phyloP scores from a whole-genome alignment of 1,139 yeast species.

The Kodamaea arcana region DNA sequence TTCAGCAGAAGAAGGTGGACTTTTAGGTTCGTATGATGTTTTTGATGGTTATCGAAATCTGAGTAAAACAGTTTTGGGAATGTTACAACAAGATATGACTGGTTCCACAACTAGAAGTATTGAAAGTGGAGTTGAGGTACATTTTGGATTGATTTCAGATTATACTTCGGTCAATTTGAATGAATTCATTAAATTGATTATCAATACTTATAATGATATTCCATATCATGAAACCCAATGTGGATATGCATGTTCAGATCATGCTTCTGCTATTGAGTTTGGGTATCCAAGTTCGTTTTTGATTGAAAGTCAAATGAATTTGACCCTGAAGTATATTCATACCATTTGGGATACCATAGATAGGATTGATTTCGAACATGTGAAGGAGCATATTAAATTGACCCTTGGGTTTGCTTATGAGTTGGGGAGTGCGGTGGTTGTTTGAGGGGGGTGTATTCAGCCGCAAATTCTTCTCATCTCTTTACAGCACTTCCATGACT shows the following conservation, averaged over 20 bases:
- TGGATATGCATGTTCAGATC: constrained; percentile 94
- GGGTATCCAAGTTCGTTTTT: constrained; percentile 85
- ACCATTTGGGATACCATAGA: constrained; percentile 78
- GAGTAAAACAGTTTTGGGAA: constrained; percentile 60
- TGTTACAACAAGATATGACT: constrained; percentile 96
- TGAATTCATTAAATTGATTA: constrained; percentile 56
- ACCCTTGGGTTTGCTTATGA: constrained; percentile 70
- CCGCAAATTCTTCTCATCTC: no score
- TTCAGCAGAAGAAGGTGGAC: constrained; percentile 93
- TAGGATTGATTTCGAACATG: constrained; percentile 62
- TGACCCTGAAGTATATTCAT: constrained; percentile 68
- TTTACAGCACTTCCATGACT: no score
- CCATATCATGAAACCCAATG: constrained; percentile 73
- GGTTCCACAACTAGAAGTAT: constrained; percentile 64
- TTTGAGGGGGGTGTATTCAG: no score
- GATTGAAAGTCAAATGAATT: constrained; percentile 67
- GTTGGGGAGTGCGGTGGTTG: constrained; percentile 29
- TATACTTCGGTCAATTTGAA: constrained; percentile 60
- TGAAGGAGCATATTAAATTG: constrained; percentile 73
- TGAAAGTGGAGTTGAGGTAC: constrained; percentile 58
- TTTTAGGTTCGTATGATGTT: constrained; percentile 80
- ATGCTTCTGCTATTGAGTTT: constrained; percentile 75
- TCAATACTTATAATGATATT: constrained; percentile 59
- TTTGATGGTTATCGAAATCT: constrained; percentile 51
- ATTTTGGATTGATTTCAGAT: constrained; percentile 78